phyloP scores from a whole-genome alignment of 805 yeast species.

The Kluyveromyces nonfermentans region DNA sequence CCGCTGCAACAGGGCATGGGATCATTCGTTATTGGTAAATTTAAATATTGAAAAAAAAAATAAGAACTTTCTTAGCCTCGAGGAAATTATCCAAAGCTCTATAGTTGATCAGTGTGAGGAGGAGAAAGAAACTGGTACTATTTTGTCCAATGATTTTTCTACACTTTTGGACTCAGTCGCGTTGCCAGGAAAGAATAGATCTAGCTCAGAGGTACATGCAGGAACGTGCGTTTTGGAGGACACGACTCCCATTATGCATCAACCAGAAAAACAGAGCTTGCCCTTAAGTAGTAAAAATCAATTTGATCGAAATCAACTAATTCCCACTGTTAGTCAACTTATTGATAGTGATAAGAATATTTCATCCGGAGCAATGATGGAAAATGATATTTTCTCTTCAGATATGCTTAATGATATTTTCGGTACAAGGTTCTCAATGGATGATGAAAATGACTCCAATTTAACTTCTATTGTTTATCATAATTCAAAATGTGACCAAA shows the following conservation, averaged over 20 bases:
- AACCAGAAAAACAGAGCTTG: background rate
- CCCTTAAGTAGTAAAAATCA: background rate
- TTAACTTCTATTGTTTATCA: background rate
- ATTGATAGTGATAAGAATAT: background rate
- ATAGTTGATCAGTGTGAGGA: constrained; percentile 39
- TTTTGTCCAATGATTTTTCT: background rate
- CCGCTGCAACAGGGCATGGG: constrained; percentile 50
- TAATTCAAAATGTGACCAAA: background rate
- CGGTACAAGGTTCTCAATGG: constrained; percentile 5
- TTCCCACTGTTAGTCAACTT: constrained; percentile 2
- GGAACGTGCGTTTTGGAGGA: background rate
- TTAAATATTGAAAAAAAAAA: constrained; percentile 36
- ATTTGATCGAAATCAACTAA: background rate
- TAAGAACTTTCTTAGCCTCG: constrained; percentile 44
- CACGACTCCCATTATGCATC: background rate
- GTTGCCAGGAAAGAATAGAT: background rate
- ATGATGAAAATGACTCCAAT: background rate
- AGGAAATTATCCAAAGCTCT: constrained; percentile 53
- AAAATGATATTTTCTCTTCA: background rate
- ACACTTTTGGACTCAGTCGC: background rate
- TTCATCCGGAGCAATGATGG: background rate
- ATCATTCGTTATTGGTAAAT: constrained; percentile 43
- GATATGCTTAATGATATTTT: constrained; percentile 1
- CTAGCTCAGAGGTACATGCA: background rate
- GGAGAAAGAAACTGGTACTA: constrained; percentile 3